Base-by-base conservation (phyloP, 1,284 basidiomycete genomes). In the Omphalotus olearius region DNA sequence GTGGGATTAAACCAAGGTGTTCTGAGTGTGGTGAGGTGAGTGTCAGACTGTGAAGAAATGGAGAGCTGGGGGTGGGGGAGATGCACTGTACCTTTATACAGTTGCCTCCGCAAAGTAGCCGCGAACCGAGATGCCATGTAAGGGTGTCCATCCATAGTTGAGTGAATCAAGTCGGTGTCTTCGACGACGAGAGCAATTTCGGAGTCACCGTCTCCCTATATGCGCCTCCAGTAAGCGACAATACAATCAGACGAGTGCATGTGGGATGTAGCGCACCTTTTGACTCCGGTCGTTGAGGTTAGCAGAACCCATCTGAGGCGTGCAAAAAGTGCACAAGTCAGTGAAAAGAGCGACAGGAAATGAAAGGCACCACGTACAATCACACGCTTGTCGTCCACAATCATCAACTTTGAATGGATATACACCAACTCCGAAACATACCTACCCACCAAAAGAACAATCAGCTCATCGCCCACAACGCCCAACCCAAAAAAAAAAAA, bases 121-220 rank as follows among this genome's bases (percentile, higher is more conserved):
- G 92, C 91, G 61, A 93, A 93, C 30, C 85, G 82, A 30, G 77
- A 68, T 0, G 80, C 92, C 64, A 73, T 69, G 66, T 82, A 88
- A 20, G 79, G 75, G 57, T 82, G 68, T 2, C 91, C 92, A 60
- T 92, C 74, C 93, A 97, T 96, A 3, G 65, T 76, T 6, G 84
- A 80, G 48, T 82, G 76, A 47, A 98, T 75, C 71, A 83, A 73
- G 50, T 96, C 91, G 2, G 76, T 71, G 62, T 98, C 94, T 67
- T 97, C 93, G 23, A 96, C 86, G 14, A 97, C 83, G 5, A 95
- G 70, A 1, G 90, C 91, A 59, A 97, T 96, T 69, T 98, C 94
- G 1, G 91, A 93, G 66, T 97, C 94, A 33, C 92, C 91, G 61
- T 95, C 84, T 26, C 94, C 93, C 78, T 87, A 55, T 53, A 54